phyloP scores from a whole-genome alignment of 2,329 filamentous ascomycete genomes.

The Xylariaceae sp. region DNA sequence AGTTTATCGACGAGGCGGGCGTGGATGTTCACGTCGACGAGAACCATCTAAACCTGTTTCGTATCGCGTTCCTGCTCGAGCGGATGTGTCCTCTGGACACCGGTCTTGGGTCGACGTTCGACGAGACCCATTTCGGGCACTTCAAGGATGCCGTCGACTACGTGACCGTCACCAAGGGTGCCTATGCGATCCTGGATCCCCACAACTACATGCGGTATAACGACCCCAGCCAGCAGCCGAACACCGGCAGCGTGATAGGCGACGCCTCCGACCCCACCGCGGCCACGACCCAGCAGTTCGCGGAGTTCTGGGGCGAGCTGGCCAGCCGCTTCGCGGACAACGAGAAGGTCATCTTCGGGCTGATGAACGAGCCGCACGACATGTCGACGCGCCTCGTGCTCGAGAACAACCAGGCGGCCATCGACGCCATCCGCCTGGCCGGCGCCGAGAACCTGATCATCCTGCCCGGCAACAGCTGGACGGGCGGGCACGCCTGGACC shows the following conservation, averaged over 20 bases:
- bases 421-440: conserved; percentile 47
- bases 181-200: conserved; percentile 52
- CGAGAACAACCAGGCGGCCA: conserved; percentile 50
- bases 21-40: conserved; percentile 50
- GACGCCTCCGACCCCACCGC: conserved; percentile 47
- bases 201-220: conserved; percentile 60
- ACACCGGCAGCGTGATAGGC: conserved; percentile 52
- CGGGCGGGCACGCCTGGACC: conserved; percentile 52
- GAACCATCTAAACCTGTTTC: conserved; percentile 52
- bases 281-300: conserved; percentile 51
- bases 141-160: conserved; percentile 53
- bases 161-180: conserved; percentile 50
- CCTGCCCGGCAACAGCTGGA: conserved; percentile 52
- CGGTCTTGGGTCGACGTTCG: conserved; percentile 51
- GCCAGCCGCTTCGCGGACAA: conserved; percentile 49
- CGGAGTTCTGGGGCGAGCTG: conserved; percentile 52
- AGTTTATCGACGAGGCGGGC: conserved; percentile 50
- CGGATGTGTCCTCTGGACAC: conserved; percentile 51
- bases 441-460: conserved; percentile 51
- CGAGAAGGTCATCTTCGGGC: conserved; percentile 52
- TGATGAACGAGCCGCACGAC: conserved; percentile 56
- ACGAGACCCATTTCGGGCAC: conserved; percentile 52
- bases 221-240: conserved; percentile 51
- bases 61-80: conserved; percentile 53
- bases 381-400: conserved; percentile 50